These are phyloP conservation scores for Paramecium sexaurelia DNA, from an alignment of 73 alveolate species.

Conservation along the genomic window DNA sequence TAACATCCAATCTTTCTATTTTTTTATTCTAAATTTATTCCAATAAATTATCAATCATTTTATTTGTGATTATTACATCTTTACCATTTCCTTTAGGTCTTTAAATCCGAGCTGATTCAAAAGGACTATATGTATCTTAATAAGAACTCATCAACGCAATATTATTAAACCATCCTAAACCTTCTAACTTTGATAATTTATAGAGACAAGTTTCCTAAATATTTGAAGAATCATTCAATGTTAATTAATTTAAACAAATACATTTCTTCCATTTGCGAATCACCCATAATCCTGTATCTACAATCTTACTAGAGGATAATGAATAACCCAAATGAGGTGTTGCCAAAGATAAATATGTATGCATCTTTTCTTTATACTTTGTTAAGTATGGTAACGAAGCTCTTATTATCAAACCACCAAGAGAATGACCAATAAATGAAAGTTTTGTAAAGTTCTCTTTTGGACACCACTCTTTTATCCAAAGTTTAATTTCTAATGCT, in stretches of 20 bases:
- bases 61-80: not conserved
- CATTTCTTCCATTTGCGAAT: slow-evolving; percentile 57
- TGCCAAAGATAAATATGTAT: slow-evolving; percentile 81
- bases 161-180: slow-evolving; percentile 93
- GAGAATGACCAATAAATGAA: slow-evolving; percentile 85
- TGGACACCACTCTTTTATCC: slow-evolving; percentile 89
- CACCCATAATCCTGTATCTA: slow-evolving; percentile 82
- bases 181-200: slow-evolving; percentile 82
- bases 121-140: slow-evolving; percentile 97
- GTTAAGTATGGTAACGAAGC: slow-evolving; percentile 90
- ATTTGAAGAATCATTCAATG: not conserved
- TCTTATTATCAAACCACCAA: slow-evolving; percentile 95
- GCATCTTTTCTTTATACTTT: slow-evolving; percentile 79
- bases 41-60: slow-evolving; percentile 24
- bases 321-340: slow-evolving; percentile 95
- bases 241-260: not conserved
- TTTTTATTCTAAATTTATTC: not conserved
- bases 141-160: slow-evolving; percentile 85
- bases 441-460: slow-evolving; percentile 80
- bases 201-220: slow-evolving; percentile 59
- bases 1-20: slow-evolving; percentile 64
- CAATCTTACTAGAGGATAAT: slow-evolving; percentile 80
- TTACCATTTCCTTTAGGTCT: slow-evolving; percentile 35
- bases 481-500: slow-evolving; percentile 87
- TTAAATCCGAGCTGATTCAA: slow-evolving; percentile 96